Percentiles rank a stretch among this genome's conserved stretches.
Conservation (phyloP, 2,329 filamentous ascomycete genomes). For the Chaetothyriales sp. region DNA sequence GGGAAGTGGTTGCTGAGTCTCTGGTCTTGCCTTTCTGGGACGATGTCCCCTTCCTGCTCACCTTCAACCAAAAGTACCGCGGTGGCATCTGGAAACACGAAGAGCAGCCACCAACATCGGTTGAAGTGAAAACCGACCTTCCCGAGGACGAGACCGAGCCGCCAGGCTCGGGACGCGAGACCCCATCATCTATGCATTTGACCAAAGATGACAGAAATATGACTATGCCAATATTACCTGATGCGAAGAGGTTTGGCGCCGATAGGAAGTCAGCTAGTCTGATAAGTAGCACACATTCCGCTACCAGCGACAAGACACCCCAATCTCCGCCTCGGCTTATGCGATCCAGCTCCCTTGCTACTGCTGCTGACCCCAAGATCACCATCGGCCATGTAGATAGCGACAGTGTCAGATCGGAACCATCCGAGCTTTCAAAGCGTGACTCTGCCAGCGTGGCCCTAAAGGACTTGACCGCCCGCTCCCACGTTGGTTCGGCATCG, state of each 20-base stretch:
- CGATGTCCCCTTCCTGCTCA: conserved; percentile 80
- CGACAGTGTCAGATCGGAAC: conserved; percentile 47
- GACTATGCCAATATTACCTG: conserved; percentile 25
- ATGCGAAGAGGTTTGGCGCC: conserved; percentile 21
- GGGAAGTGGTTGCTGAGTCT: conserved; percentile 85
- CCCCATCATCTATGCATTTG: conserved; percentile 11
- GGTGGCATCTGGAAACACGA: conserved; percentile 64
- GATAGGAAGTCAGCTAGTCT: conserved; percentile 9
- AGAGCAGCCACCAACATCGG: conserved; percentile 12
- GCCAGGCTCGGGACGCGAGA: conserved; percentile 3
- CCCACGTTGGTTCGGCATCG: conserved; percentile 36
- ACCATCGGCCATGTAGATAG: conserved; percentile 54
- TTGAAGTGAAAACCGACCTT: conserved; percentile 21
- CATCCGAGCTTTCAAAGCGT: conserved; percentile 29
- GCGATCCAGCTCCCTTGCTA: conserved; percentile 50
- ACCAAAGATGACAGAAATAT: conserved; percentile 21
- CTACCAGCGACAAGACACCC: conserved; percentile 23
- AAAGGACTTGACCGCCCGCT: conserved; percentile 51
- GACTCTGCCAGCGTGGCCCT: conserved; percentile 48
- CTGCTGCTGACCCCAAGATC: conserved; percentile 50
- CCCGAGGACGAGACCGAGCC: conserved; percentile 21
- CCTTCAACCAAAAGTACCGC: conserved; percentile 60
- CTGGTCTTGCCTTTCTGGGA: conserved; percentile 92
- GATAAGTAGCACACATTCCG: conserved; percentile 12
- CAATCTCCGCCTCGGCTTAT: conserved; percentile 40